A percentile compares a stretch with the other conserved stretches of the same genome.
These are phyloP conservation scores for Ceratocystis lukuohia DNA, from an alignment of 2,329 filamentous ascomycete species.

Conservation along the genomic window DNA sequence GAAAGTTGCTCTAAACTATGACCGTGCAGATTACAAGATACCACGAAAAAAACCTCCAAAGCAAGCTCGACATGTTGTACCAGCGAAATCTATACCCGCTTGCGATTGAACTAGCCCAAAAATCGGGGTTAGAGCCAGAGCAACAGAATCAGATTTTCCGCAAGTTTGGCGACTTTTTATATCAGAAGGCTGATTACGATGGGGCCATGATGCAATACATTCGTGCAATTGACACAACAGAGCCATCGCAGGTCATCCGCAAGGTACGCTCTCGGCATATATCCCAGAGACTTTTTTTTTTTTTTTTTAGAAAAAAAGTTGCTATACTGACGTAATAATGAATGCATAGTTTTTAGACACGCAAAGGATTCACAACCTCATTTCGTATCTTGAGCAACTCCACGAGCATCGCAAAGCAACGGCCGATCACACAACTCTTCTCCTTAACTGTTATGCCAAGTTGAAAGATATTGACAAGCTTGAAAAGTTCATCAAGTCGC, in stretches of 20 bases:
- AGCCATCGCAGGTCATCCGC: conserved; percentile 89
- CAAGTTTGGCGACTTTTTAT: conserved; percentile 85
- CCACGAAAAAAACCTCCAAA: conserved; percentile 78
- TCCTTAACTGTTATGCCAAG: conserved; percentile 96
- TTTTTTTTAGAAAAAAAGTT: too few species aligned
- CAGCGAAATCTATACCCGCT: conserved; percentile 84
- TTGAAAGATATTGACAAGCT: conserved; percentile 93
- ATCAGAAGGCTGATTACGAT: conserved; percentile 91
- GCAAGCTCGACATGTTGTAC: conserved; percentile 86
- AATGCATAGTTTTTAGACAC: conserved; percentile 69
- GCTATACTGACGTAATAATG: too few species aligned
- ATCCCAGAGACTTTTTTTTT: too few species aligned
- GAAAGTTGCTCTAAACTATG: background rate
- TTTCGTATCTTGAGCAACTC: conserved; percentile 90
- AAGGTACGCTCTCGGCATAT: conserved; percentile 43
- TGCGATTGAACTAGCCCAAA: conserved; percentile 85
- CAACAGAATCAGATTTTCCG: conserved; percentile 89
- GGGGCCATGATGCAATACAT: conserved; percentile 99
- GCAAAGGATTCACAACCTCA: conserved; percentile 92
- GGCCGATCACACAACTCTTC: conserved; percentile 83
- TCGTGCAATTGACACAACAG: conserved; percentile 86
- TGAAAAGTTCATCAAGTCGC: conserved; percentile 91
- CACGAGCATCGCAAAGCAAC: conserved; percentile 90
- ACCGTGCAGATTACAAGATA: conserved; percentile 59
- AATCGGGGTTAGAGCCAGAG: conserved; percentile 61